Base-by-base conservation (phyloP, 2,329 filamentous ascomycete species). In the Colletotrichum chrysophilum region DNA sequence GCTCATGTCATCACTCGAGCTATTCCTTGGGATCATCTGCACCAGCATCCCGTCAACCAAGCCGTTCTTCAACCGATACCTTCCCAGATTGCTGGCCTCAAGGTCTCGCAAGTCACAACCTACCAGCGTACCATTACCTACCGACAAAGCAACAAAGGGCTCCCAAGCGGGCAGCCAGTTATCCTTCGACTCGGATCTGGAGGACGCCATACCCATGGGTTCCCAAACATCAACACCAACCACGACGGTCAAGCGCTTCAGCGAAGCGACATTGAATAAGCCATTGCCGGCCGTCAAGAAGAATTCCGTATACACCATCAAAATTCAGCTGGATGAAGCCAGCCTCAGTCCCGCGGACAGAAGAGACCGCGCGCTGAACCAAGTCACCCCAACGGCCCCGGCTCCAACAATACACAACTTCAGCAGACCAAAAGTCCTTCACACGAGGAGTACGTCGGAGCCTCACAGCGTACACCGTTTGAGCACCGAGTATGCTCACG, bases 21-120 rank as follows among this genome's bases (percentile, higher is more conserved):
- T 88, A 2, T 85, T 85, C 69, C 79, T 88, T 55, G 86, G 86
- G 28, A 87, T 88, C 66, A 85, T 87, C 64, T 87, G 85, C 75
- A 86, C 86, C 43, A 88, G 86, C 3, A 81, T 87, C 16, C 86
- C 87, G 4, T 85, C 86, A 7, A 85, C 85, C 9, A 88, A 86
- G 67, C 86, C 85, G 2, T 87, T 88, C 79, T 87, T 87, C 75
- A 78, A 80, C n/a, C 80, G 79, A 14, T 83, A 84, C 74, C 77
- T 86, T 16, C 84, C 85, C 5, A 77, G 74, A 13, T 32, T 83
- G 36, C 75, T 84, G 21, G 78, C 75, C 43, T 60, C 71, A 12
- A 64, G 16, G 13, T 48, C 58, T 7, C 65, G 36, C 18, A 67
- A 32, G 24, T 60, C 70, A 6, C 43, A 38, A 32, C 26, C 38